Conservation (phyloP, 768 basidiomycete species). For the Calocybe cyanea region DNA sequence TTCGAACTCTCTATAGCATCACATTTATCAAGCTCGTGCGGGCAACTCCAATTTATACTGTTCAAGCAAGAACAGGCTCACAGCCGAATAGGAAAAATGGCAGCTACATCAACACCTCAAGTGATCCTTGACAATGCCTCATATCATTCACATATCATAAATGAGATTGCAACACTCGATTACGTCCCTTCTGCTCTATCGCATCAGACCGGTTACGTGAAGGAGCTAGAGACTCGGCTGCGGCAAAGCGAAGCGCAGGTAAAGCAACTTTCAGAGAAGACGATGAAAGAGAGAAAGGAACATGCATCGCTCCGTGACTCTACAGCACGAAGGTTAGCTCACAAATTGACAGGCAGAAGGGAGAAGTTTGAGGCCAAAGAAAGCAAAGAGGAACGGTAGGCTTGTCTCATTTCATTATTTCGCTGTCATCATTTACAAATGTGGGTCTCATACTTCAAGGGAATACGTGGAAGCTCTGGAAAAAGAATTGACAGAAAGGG, state of each 20-base stretch:
- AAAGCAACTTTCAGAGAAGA: conserved; percentile 28
- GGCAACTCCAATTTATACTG: not conserved
- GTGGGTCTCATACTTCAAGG: conserved; percentile 19
- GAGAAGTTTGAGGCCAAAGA: conserved; percentile 39
- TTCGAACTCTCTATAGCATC: too few relatives aligned
- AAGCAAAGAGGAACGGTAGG: conserved; percentile 42
- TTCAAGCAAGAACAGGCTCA: not conserved
- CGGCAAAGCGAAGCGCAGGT: conserved; percentile 21
- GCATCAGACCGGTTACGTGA: conserved; percentile 32
- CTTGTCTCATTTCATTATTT: conserved; percentile 4
- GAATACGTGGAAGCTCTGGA: conserved; percentile 45
- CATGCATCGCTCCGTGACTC: conserved; percentile 38
- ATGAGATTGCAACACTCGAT: conserved; percentile 32
- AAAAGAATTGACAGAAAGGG: conserved; percentile 34
- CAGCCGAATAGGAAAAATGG: not conserved
- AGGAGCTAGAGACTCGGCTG: conserved; percentile 28
- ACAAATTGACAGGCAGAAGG: conserved; percentile 36
- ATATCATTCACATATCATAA: conserved; percentile 34
- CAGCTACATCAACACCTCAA: conserved; percentile 24
- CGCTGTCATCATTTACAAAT: not conserved
- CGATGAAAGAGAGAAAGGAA: conserved; percentile 42
- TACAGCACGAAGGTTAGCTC: conserved; percentile 32
- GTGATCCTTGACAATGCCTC: conserved; percentile 33
- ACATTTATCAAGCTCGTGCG: not conserved
- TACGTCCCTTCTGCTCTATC: conserved; percentile 34